These are phyloP conservation scores for Basidiobolus meristosporus DNA, from an alignment of 371 early-diverging fungal species.

Conservation along the genomic window DNA sequence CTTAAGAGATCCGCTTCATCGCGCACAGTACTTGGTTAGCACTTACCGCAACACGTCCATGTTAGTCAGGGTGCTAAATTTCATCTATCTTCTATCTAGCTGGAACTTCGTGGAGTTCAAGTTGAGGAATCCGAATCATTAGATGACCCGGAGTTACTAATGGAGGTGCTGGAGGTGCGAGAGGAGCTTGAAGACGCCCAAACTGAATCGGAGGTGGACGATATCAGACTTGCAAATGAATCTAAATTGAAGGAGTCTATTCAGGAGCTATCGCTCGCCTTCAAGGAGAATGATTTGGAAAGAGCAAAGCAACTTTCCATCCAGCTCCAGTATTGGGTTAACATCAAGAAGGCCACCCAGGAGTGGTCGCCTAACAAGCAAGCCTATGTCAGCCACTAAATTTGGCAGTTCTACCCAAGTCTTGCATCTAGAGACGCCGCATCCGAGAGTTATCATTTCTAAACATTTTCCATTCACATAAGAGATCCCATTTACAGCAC, in stretches of 20 bases:
- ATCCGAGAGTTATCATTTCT: no score
- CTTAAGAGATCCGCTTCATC: slow-evolving; percentile 49
- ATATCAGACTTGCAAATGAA: slow-evolving; percentile 22
- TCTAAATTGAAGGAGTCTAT: slow-evolving; percentile 16
- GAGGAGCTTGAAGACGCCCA: slow-evolving; percentile 49
- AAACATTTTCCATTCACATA: no score
- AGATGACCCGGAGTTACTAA: slow-evolving; percentile 47
- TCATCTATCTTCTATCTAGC: slow-evolving; percentile 5
- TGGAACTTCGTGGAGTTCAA: slow-evolving; percentile 29
- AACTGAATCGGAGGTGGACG: slow-evolving; percentile 28
- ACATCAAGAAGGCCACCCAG: slow-evolving; percentile 30
- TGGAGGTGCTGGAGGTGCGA: slow-evolving; percentile 64
- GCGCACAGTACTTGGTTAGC: slow-evolving; percentile 63
- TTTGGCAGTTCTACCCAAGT: no score
- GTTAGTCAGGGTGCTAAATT: neutral
- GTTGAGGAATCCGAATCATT: slow-evolving; percentile 48
- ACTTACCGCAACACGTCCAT: neutral
- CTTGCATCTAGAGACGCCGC: no score
- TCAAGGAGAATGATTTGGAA: slow-evolving; percentile 20
- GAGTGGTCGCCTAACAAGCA: no score
- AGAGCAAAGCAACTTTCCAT: slow-evolving; percentile 31
- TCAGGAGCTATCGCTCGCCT: slow-evolving; percentile 21
- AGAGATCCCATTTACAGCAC: no score
- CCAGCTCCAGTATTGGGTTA: slow-evolving; percentile 48
- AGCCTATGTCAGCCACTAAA: no score